A percentile compares a stretch with the other conserved stretches of the same genome.
phyloP scores from a whole-genome alignment of 2,329 filamentous ascomycete species.

The Rutstroemia sydowiana region DNA sequence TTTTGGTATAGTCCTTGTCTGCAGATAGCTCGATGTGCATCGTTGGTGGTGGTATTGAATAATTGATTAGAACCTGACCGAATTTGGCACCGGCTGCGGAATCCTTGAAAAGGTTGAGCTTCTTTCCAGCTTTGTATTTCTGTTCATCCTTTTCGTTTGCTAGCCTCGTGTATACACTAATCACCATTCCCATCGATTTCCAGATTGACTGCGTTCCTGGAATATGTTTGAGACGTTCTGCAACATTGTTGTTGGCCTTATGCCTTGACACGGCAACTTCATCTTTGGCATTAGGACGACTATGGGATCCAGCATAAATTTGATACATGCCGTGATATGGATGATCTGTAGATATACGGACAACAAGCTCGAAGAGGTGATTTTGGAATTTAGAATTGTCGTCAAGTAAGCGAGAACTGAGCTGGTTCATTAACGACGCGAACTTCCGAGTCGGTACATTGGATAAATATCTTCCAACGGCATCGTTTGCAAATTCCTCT shows the following conservation, averaged over 20 bases:
- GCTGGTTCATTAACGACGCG: slow-evolving; percentile 86
- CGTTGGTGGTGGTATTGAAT: slow-evolving; percentile 78
- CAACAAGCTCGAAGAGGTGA: slow-evolving; percentile 65
- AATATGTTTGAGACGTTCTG: slow-evolving; percentile 47
- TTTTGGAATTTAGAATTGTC: slow-evolving; percentile 65
- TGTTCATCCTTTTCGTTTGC: slow-evolving; percentile 58
- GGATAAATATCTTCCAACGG: slow-evolving; percentile 62
- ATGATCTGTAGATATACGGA: slow-evolving; percentile 82
- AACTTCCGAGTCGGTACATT: slow-evolving; percentile 88
- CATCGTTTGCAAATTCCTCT: slow-evolving; percentile 68
- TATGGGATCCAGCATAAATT: slow-evolving; percentile 75
- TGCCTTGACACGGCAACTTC: slow-evolving; percentile 66
- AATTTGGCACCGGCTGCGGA: slow-evolving; percentile 56
- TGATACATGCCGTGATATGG: slow-evolving; percentile 98
- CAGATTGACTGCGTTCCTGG: slow-evolving; percentile 50
- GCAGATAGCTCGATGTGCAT: slow-evolving; percentile 72
- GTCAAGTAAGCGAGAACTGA: slow-evolving; percentile 83
- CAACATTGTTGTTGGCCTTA: slow-evolving; percentile 62
- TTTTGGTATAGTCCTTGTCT: slow-evolving; percentile 65
- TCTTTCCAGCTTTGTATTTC: slow-evolving; percentile 60
- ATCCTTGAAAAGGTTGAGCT: slow-evolving; percentile 55
- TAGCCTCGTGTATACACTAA: slow-evolving; percentile 56
- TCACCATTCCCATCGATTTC: slow-evolving; percentile 65
- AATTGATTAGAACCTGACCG: slow-evolving; percentile 52
- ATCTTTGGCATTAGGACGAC: slow-evolving; percentile 63